Evolutionary conservation across 331 rosid species (phyloP).

Genomic region (Spiraea crenata): DNA sequence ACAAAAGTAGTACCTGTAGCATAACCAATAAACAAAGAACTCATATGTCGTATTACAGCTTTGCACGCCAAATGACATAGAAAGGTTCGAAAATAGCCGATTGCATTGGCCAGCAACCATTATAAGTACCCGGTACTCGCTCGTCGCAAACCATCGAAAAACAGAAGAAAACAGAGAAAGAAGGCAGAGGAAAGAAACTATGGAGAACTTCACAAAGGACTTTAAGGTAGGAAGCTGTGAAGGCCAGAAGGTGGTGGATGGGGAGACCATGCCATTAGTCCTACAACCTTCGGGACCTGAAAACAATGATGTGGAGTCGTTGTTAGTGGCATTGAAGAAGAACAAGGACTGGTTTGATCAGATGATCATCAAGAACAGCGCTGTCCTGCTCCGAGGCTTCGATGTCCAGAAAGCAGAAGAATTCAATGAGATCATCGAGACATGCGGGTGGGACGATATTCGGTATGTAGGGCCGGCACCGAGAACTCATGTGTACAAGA

Average conservation of each 20-base stretch:
- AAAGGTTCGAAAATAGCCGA: neutral
- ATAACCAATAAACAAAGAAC: neutral
- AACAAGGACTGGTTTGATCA: slow-evolving; percentile 73
- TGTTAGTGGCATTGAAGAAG: slow-evolving; percentile 38
- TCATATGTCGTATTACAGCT: neutral
- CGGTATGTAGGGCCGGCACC: slow-evolving; percentile 87
- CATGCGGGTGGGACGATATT: slow-evolving; percentile 72
- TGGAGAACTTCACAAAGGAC: slow-evolving; percentile 58
- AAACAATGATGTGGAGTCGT: slow-evolving; percentile 42
- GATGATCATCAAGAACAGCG: slow-evolving; percentile 67
- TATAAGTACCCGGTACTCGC: too few species aligned
- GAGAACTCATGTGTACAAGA: slow-evolving; percentile 66
- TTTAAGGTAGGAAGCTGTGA: slow-evolving; percentile 71
- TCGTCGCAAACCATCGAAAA: slow-evolving; percentile 4
- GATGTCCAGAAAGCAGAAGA: slow-evolving; percentile 50
- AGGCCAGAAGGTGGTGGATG: slow-evolving; percentile 69
- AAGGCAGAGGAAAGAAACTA: slow-evolving; percentile 11
- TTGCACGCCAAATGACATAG: neutral
- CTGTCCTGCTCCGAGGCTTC: slow-evolving; percentile 67
- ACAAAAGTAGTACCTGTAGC: neutral
- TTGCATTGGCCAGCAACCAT: too few species aligned
- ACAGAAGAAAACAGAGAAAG: slow-evolving; percentile 17
- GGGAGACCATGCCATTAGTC: slow-evolving; percentile 72
- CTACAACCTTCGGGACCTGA: slow-evolving; percentile 44
- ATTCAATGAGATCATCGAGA: slow-evolving; percentile 63